A percentile compares a stretch with the other conserved stretches of the same genome.
Evolutionary conservation across 164 flowering plant genomes (phyloP).

Genomic region (Umbellularia californica): DNA sequence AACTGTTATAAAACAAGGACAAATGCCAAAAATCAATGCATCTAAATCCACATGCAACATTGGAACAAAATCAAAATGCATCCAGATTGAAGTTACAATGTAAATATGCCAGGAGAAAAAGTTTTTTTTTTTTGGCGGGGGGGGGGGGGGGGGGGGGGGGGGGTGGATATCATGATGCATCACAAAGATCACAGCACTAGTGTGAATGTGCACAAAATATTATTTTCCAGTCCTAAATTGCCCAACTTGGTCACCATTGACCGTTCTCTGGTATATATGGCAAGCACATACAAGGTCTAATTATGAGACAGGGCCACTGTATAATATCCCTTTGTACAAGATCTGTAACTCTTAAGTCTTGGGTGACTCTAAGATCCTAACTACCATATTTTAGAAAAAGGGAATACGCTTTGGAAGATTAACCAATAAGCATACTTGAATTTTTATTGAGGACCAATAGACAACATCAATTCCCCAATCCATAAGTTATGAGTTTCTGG

Average conservation of each 20-base stretch:
- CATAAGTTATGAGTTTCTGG: too few species aligned
- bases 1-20: constrained; percentile 38
- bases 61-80: neutral
- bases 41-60: neutral
- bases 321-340: neutral
- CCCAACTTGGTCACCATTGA: neutral
- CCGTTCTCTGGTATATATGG: neutral
- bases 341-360: neutral
- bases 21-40: neutral
- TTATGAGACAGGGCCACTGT: neutral
- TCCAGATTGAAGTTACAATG: neutral
- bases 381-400: too few species aligned
- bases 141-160: too few species aligned
- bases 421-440: too few species aligned
- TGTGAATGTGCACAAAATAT: too few species aligned
- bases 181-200: too few species aligned
- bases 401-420: too few species aligned
- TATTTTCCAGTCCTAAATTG: neutral
- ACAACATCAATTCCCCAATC: too few species aligned
- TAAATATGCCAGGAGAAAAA: neutral
- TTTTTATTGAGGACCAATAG: too few species aligned
- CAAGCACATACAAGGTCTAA: neutral
- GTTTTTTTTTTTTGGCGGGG: too few species aligned
- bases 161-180: too few species aligned
- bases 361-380: too few species aligned